These are phyloP conservation scores for Pseudonitzschia pungens DNA, from an alignment of 108 stramenopile genomes.

Conservation along the genomic window DNA sequence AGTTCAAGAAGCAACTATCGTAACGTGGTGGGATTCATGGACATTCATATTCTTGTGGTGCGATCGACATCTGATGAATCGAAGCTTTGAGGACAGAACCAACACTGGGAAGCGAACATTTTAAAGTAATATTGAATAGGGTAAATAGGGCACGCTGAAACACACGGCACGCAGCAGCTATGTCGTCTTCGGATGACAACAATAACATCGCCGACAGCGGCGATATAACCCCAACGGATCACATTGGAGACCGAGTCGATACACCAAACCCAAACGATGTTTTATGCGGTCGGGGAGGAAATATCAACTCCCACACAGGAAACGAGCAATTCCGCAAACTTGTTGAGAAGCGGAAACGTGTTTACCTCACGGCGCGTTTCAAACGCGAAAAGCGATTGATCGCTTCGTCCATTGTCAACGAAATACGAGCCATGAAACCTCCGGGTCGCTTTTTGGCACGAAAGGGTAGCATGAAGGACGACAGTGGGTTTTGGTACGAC, in stretches of 20 bases:
- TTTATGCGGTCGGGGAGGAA: constrained; percentile 63
- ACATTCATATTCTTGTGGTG: too few species aligned
- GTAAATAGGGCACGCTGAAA: background rate
- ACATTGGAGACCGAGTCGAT: constrained; percentile 24
- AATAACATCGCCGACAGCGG: background rate
- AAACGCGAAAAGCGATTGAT: constrained; percentile 85
- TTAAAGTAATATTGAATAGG: too few species aligned
- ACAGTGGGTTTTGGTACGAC: constrained; percentile 57
- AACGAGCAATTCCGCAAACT: constrained; percentile 54
- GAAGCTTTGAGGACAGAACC: too few species aligned
- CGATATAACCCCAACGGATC: background rate
- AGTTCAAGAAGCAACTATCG: too few species aligned
- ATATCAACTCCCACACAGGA: constrained; percentile 60
- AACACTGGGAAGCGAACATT: too few species aligned
- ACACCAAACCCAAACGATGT: constrained; percentile 60
- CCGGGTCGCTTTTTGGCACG: constrained; percentile 76
- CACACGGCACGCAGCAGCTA: background rate
- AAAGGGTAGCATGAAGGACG: constrained; percentile 41
- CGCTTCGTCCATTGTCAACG: constrained; percentile 70
- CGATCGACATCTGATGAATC: too few species aligned
- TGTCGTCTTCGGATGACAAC: background rate
- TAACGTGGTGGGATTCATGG: too few species aligned
- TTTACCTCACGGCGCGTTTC: constrained; percentile 68
- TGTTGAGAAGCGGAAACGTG: constrained; percentile 58
- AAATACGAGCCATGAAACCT: constrained; percentile 72